Evolutionary conservation across 441 rosid species (phyloP).

Genomic region (Biscutella laevigata): DNA sequence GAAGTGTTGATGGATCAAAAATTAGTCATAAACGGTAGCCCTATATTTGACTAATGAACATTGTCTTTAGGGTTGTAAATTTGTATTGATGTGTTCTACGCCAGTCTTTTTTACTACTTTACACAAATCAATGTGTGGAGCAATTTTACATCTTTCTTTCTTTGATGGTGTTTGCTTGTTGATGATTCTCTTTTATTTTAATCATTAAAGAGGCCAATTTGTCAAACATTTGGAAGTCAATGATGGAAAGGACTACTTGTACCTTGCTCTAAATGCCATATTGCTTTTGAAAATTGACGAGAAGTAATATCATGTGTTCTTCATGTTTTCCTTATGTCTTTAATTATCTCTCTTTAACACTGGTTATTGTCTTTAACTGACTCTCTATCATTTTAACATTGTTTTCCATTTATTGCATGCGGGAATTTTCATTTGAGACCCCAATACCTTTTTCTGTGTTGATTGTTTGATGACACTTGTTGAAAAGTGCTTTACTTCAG

Average conservation of each 20-base stretch:
- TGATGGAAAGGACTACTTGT: slow-evolving; percentile 19
- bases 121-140: background rate
- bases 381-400: background rate
- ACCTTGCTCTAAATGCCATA: slow-evolving; percentile 22
- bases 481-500: slow-evolving; percentile 10
- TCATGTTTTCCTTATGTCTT: background rate
- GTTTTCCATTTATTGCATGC: slow-evolving; percentile 23
- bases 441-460: slow-evolving; percentile 10
- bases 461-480: slow-evolving; percentile 18
- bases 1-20: background rate
- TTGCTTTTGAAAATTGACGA: slow-evolving; percentile 23
- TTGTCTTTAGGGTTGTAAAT: background rate
- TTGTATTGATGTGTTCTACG: background rate
- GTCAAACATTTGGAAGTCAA: slow-evolving; percentile 24
- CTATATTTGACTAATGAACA: background rate
- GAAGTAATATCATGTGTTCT: background rate
- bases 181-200: slow-evolving; percentile 31
- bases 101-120: background rate
- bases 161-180: slow-evolving; percentile 8
- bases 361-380: background rate
- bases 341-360: background rate
- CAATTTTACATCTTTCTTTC: background rate
- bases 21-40: background rate
- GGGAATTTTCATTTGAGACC: background rate
- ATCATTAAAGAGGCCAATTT: slow-evolving; percentile 16